Evolutionary conservation across 2,329 filamentous ascomycete species (phyloP).

Genomic region (Leptodontidium sp.): DNA sequence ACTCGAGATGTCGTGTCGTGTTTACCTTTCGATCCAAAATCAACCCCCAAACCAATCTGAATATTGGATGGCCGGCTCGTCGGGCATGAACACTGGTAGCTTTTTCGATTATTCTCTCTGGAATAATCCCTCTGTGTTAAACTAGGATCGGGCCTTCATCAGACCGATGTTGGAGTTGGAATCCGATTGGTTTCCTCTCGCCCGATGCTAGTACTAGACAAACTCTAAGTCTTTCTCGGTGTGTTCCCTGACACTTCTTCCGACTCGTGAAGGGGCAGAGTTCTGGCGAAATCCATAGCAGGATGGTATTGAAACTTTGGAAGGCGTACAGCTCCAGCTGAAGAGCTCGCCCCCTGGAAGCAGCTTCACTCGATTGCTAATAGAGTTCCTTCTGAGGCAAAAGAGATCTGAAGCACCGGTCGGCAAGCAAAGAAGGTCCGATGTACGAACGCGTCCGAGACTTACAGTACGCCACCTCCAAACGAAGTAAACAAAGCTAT

Average conservation of each 20-base stretch:
- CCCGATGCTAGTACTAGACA: neutral
- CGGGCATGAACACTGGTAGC: neutral
- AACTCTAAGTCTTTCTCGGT: constrained; percentile 7
- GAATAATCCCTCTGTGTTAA: neutral
- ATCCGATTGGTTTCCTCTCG: constrained; percentile 12
- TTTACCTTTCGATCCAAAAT: neutral
- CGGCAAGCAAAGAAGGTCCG: neutral
- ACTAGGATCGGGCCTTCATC: constrained; percentile 1
- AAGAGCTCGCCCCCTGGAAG: neutral
- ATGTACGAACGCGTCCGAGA: neutral
- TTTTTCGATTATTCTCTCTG: neutral
- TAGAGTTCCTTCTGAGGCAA: neutral
- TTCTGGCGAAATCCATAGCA: neutral
- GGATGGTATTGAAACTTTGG: neutral
- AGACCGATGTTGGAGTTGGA: neutral
- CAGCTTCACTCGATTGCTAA: neutral
- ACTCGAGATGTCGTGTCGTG: neutral
- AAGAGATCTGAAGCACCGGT: neutral
- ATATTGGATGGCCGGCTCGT: neutral
- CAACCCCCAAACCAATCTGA: neutral
- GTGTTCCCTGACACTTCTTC: constrained; percentile 12
- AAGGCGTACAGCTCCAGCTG: neutral
- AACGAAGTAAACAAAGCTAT: too few relatives aligned
- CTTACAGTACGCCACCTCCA: neutral
- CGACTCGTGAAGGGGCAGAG: neutral